phyloP scores from a whole-genome alignment of 331 rosid genomes.

The Pyracantha coccinea region DNA sequence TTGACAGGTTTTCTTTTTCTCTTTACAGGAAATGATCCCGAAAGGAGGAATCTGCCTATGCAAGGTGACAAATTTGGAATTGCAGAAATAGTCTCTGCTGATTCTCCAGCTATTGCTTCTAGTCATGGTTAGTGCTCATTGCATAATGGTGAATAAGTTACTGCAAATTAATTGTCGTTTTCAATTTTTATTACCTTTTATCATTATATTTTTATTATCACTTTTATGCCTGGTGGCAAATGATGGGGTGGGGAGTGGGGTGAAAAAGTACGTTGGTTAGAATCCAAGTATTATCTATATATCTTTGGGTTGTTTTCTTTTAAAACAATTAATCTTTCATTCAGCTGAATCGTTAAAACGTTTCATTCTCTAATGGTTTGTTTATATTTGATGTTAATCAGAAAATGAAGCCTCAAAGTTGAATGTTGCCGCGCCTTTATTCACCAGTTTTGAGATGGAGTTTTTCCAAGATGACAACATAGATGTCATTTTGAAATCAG shows the following conservation, averaged over 20 bases:
- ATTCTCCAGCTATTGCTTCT: constrained; percentile 2
- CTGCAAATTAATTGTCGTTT: neutral
- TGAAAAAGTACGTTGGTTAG: neutral
- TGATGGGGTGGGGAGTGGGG: neutral
- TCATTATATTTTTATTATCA: neutral
- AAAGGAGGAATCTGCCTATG: neutral
- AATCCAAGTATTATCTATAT: neutral
- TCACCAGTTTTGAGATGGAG: neutral
- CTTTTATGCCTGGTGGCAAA: neutral
- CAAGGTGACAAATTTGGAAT: neutral
- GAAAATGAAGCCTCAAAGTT: neutral
- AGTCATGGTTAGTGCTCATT: neutral
- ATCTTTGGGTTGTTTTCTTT: neutral
- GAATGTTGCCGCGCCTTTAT: neutral
- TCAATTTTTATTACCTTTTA: neutral
- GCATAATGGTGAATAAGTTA: neutral
- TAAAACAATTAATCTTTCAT: neutral
- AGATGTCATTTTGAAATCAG: neutral
- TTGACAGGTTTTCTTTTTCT: neutral
- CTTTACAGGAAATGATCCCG: neutral
- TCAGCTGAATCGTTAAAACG: neutral
- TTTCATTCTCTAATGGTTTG: neutral
- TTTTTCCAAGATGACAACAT: neutral
- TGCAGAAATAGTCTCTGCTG: neutral
- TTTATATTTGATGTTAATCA: neutral